Evolutionary conservation across 1,139 yeast species (phyloP), one percentile per base, ranked within the genome.

Genomic region (Zygoascus sp.): DNA sequence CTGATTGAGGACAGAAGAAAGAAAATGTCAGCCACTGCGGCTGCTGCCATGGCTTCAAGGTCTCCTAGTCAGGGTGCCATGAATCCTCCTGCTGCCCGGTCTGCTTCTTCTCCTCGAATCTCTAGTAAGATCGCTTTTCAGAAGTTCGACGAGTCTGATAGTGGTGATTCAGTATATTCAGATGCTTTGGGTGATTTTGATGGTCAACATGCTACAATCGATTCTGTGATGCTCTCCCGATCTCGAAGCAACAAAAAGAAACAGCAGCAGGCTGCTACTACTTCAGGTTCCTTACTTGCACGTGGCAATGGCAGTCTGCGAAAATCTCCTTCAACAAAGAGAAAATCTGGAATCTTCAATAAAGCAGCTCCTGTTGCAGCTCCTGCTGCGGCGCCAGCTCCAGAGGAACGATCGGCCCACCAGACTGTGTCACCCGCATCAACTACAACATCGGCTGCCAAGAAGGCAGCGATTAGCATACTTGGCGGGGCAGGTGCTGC

Each of bases 151-250:
- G 58, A 54, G 34, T 54, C 58, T 4, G 61, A 58, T 22, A 50
- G 56, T 17, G 62, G 62, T 8, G 50, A 56, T 30, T 59, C 63
- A 1, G 56, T 58, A 19, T 58, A 58, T 40, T 58, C 62, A 8
- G 62, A 58, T 32, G 61, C 61, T 9, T 53, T 50, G 39, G 60
- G 55, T 38, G 56, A 53, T 25, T 52, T 45, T 17, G 39, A 28
- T 22, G 34, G 17, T 2, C 42, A 23, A 28, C 9, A n/a, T 3
- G 22, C 22, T 16, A 28, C 21, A n/a, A 40, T 40, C 23, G 42
- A 40, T 17, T 27, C 32, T 2, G 42, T 40, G 6, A 25, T 37
- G 37, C 28, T 30, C 15, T 21, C 40, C 32, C 32, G 45, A 32
- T 19, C 23, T 30, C 28, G 46, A 28, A 40, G 40, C 13, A 38